phyloP scores from a whole-genome alignment of 2,329 filamentous ascomycete genomes.

The Aspergillus sp. region DNA sequence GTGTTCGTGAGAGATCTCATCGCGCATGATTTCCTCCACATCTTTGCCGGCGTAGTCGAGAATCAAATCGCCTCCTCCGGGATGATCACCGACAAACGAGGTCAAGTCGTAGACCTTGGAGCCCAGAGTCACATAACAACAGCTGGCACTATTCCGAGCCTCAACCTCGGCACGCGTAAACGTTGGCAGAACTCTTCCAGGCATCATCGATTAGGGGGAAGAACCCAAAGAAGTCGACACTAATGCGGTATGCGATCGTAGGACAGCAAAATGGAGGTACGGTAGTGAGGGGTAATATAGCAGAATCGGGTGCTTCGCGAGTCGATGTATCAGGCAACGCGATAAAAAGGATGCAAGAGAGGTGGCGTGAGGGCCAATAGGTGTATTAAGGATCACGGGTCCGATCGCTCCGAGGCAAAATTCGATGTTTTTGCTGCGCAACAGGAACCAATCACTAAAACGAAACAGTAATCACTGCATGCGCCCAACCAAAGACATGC shows the following conservation, averaged over 20 bases:
- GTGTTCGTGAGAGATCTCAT: constrained; percentile 77
- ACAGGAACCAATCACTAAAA: too few relatives aligned
- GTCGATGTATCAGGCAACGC: too few relatives aligned
- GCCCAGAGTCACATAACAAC: constrained; percentile 89
- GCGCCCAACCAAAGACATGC: too few relatives aligned
- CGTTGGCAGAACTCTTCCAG: constrained; percentile 74
- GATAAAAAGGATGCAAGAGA: constrained; percentile 10
- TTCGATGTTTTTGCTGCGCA: not conserved
- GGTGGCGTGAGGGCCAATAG: constrained; percentile 20
- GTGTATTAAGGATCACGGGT: constrained; percentile 9
- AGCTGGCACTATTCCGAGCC: constrained; percentile 71
- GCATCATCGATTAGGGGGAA: constrained; percentile 53
- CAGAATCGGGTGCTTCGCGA: too few relatives aligned
- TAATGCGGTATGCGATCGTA: too few relatives aligned
- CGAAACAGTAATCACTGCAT: too few relatives aligned
- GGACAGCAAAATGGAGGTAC: too few relatives aligned
- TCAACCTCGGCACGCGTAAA: constrained; percentile 77
- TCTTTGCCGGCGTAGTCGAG: constrained; percentile 89
- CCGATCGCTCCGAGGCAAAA: constrained; percentile 14
- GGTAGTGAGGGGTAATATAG: too few relatives aligned
- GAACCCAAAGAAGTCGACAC: not conserved
- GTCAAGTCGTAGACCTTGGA: constrained; percentile 93
- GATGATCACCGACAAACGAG: constrained; percentile 83
- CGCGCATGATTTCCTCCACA: constrained; percentile 73
- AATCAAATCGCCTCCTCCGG: constrained; percentile 82